Base-by-base conservation (phyloP, 2,329 filamentous ascomycete species). In the Clonostachys chloroleuca region DNA sequence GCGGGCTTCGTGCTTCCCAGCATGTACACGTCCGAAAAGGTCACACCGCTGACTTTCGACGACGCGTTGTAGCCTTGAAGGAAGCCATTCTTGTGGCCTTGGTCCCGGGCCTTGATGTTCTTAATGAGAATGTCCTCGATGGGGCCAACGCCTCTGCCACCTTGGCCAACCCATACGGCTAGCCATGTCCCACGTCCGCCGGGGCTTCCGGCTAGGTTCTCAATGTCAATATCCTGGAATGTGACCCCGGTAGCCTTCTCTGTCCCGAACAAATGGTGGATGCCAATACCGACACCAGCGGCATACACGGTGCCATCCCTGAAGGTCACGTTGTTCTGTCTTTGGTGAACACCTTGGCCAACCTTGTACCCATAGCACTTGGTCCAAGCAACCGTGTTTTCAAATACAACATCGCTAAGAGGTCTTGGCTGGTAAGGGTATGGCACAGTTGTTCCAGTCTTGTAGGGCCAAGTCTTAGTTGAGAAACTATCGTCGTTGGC, bases 401-500 rank as follows among this genome's bases (percentile, higher is more conserved):
- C 44, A 39, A 46, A 46, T 14, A 46, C 34, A 10, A 46, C 44
- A n/a, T 46, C 44, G 37, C 12, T 12, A n/a, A 40, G 44, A 10
- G 8, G 35, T 5, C 37, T 36, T 18, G 44, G 44, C 12, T 17
- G 9, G 20, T 46, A 46, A 6, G 44, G 44, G 24, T 40, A 46
- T 8, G 44, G 44, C 12, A 46, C 44, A 10, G 44, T 46, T 6
- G 44, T 46, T 14, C 44, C 44, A 6, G 24, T 34, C 36, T 46
- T 46, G 44, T 40, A 46, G 6, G 17, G 44, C 44, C 44, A 46
- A 16, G 44, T 46, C 36, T 46, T 46, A 2, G 44, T 33, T 18
- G 44, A 46, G 36, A 40, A 46, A 18, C 36, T 40, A 13, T 46
- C 44, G 36, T 46, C 44, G 37, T 46, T 46, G 37, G 44, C 44